These are phyloP conservation scores for Tritrichomonas musculus DNA, from an alignment of 208 protist species.

Conservation along the genomic window DNA sequence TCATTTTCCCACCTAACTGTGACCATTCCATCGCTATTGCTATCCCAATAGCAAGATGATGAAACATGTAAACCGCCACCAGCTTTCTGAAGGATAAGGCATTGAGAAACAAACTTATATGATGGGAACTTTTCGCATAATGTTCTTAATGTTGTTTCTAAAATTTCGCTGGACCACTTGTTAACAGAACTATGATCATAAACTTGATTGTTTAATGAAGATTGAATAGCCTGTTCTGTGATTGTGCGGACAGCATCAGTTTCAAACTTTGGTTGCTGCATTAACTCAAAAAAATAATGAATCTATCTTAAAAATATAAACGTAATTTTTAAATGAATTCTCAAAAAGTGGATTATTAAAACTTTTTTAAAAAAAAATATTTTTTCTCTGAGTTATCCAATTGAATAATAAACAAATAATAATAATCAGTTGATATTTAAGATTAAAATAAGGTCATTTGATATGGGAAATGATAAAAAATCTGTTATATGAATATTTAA, in stretches of 20 bases:
- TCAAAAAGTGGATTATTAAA: too few relatives aligned
- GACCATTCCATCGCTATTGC: background rate
- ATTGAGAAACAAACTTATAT: conserved; percentile 24
- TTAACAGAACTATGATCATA: background rate
- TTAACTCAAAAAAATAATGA: too few relatives aligned
- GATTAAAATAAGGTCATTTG: background rate
- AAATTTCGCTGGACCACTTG: conserved; percentile 10
- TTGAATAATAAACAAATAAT: too few relatives aligned
- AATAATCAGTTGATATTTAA: background rate
- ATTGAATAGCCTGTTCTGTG: conserved; percentile 1
- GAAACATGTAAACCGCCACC: conserved; percentile 7
- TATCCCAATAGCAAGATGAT: conserved; percentile 26
- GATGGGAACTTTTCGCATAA: background rate
- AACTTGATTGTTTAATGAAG: background rate
- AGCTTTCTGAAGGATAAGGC: conserved; percentile 22
- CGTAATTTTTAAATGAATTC: too few relatives aligned
- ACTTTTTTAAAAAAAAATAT: too few relatives aligned
- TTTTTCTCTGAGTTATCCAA: too few relatives aligned
- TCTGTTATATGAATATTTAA: background rate
- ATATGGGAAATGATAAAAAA: background rate
- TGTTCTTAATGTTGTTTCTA: background rate
- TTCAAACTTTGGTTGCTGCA: background rate
- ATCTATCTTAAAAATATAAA: too few relatives aligned
- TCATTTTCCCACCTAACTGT: conserved; percentile 23
- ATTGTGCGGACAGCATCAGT: background rate